Evolutionary conservation across 202 grass and related monocot species (phyloP), one percentile per base, ranked within the genome.

Genomic region (Brachypodium distachyon): DNA sequence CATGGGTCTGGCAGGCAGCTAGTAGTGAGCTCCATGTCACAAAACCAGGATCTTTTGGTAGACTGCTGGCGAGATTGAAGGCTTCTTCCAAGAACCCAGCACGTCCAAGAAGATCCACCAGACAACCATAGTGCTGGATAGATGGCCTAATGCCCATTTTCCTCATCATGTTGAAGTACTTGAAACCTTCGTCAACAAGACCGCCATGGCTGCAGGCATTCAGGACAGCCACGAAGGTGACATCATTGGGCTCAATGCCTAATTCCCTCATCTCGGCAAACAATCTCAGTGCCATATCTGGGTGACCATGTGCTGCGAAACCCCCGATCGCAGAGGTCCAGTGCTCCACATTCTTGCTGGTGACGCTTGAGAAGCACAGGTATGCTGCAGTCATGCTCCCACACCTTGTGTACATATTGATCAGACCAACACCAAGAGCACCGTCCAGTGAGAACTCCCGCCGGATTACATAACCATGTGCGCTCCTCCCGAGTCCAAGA

Each of bases 21-120:
- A 89, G 31, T 9, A 93, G 67, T 22, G 90, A 83, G 54, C 90
- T 86, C 90, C 86, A 93, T 43, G 77, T 60, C 27, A 89, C 76
- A 41, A 81, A 72, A 56, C 84, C 75, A 0, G 67, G 73, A 61
- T 88, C 54, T 77, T 71, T 27, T 2, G 81, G 81, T 77, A 89
- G 62, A 70, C 28, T 76, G 48, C 44, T 48, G 18, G 83, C 75
- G 7, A 87, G 74, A 28, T 52, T 33, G 17, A 85, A 82, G 26
- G 84, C 87, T 50, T 90, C 81, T 23, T 81, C 48, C 53, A 85
- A 70, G 26, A 87, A 84, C 34, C 81, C 70, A 23, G 81, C 87
- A 41, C 81, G 84, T 12, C 91, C 87, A 53, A 93, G 74, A 42
- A 93, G 84, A 75, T 87, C 77, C 66, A 90, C 78, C 74, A 93